A percentile compares a stretch with the other conserved stretches of the same genome.
phyloP scores from a whole-genome alignment of 371 early-diverging fungal species.

The Blyttiomyces sp. region DNA sequence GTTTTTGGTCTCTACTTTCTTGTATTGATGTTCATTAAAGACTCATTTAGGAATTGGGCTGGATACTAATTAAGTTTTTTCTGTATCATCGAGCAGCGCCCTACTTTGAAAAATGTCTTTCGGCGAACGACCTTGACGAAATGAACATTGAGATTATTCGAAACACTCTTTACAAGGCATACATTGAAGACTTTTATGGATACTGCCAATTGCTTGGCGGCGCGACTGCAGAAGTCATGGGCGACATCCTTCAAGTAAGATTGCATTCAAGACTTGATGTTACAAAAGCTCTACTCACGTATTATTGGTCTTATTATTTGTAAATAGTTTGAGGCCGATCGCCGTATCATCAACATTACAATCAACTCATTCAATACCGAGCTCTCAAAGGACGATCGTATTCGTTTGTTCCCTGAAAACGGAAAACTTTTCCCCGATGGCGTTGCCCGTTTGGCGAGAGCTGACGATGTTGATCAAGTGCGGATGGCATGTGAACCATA shows the following conservation, averaged over 20 bases:
- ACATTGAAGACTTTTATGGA: conserved; percentile 93
- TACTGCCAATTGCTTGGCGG: conserved; percentile 84
- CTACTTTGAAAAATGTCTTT: conserved; percentile 94
- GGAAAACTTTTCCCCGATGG: conserved; percentile 94
- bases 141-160: conserved; percentile 98
- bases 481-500: conserved; percentile 78
- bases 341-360: conserved; percentile 95
- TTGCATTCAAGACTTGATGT: no score
- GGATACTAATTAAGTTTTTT: conserved; percentile 93
- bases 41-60: conserved; percentile 61
- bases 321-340: conserved; percentile 94
- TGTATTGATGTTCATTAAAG: background rate
- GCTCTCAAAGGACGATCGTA: conserved; percentile 91
- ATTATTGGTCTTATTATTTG: background rate
- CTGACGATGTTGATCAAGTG: conserved; percentile 94
- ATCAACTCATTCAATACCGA: conserved; percentile 97
- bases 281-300: no score
- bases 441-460: conserved; percentile 71
- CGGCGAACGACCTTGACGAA: conserved; percentile 96
- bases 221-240: conserved; percentile 92
- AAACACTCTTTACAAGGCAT: conserved; percentile 96
- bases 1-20: background rate
- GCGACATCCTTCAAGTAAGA: conserved; percentile 78
- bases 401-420: conserved; percentile 84
- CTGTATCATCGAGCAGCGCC: conserved; percentile 83